These are phyloP conservation scores for Neurospora africana DNA, from an alignment of 495 filamentous ascomycete genomes.

Conservation along the genomic window DNA sequence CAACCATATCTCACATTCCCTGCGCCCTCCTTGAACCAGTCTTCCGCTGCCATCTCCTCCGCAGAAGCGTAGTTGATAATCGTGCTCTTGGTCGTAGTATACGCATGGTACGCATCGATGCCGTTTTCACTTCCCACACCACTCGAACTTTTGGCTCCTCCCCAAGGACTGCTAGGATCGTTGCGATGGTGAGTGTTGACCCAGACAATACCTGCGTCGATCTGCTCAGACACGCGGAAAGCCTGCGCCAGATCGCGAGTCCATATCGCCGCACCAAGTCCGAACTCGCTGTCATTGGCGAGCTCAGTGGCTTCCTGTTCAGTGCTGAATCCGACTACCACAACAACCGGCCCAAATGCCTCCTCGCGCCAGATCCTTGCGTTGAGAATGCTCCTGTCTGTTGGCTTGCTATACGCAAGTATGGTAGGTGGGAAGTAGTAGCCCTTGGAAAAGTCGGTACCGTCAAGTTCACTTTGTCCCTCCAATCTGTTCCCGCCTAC, in stretches of 20 bases:
- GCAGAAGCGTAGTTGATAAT: constrained; percentile 46
- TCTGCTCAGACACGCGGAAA: constrained; percentile 42
- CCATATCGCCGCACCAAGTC: constrained; percentile 47
- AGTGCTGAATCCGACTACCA: constrained; percentile 34
- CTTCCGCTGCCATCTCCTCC: constrained; percentile 27
- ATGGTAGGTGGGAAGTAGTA: constrained; percentile 52
- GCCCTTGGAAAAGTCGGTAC: constrained; percentile 33
- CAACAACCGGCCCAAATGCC: constrained; percentile 43
- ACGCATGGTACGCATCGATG: constrained; percentile 45
- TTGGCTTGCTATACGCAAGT: constrained; percentile 22
- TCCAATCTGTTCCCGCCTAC: constrained; percentile 27
- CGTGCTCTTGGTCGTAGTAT: constrained; percentile 48
- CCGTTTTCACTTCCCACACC: constrained; percentile 51
- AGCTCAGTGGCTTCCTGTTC: constrained; percentile 36
- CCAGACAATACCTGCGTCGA: constrained; percentile 53
- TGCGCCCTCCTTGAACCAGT: constrained; percentile 41
- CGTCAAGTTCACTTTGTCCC: constrained; percentile 20
- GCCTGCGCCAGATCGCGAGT: constrained; percentile 48
- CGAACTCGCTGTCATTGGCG: constrained; percentile 42
- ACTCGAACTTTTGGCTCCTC: constrained; percentile 41
- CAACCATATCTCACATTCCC: constrained; percentile 36
- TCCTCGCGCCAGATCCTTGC: constrained; percentile 34
- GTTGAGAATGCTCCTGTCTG: constrained; percentile 7
- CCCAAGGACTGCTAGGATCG: constrained; percentile 51
- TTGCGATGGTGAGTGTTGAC: constrained; percentile 53